phyloP scores from a whole-genome alignment of 176 grass and related monocot genomes.

The Oryza glaberrima region DNA sequence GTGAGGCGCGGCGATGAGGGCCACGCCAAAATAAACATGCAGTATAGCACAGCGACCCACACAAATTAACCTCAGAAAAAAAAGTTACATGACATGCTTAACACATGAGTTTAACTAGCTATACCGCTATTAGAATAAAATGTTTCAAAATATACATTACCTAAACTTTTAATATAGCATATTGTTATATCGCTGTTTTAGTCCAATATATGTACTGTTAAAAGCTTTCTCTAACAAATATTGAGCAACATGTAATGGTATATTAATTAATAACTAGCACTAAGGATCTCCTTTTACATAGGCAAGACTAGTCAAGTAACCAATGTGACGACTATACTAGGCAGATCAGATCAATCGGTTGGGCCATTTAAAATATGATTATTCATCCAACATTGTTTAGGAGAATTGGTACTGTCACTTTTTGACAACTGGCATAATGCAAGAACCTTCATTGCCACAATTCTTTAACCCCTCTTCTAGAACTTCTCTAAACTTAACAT shows the following conservation, averaged over 20 bases:
- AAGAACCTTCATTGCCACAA: neutral
- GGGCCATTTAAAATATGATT: neutral
- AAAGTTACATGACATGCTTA: neutral
- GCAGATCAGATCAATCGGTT: neutral
- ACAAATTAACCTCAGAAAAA: too few species aligned
- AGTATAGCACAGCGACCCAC: too few species aligned
- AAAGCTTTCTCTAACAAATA: neutral
- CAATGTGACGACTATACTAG: neutral
- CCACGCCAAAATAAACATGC: neutral
- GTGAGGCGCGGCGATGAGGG: neutral
- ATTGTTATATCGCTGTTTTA: neutral
- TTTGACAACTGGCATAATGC: neutral
- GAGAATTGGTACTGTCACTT: neutral
- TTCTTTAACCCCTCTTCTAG: neutral
- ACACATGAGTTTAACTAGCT: neutral
- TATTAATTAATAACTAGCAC: neutral
- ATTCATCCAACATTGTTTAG: neutral
- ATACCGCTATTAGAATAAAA: neutral
- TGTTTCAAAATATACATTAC: neutral
- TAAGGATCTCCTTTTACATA: neutral
- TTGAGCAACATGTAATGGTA: too few species aligned
- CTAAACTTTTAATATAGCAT: neutral
- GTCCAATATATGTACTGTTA: neutral
- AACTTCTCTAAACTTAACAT: slow-evolving; percentile 1
- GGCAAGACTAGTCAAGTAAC: neutral